Conservation (phyloP, 345 rosid genomes). For the Euclidium syriacum region DNA sequence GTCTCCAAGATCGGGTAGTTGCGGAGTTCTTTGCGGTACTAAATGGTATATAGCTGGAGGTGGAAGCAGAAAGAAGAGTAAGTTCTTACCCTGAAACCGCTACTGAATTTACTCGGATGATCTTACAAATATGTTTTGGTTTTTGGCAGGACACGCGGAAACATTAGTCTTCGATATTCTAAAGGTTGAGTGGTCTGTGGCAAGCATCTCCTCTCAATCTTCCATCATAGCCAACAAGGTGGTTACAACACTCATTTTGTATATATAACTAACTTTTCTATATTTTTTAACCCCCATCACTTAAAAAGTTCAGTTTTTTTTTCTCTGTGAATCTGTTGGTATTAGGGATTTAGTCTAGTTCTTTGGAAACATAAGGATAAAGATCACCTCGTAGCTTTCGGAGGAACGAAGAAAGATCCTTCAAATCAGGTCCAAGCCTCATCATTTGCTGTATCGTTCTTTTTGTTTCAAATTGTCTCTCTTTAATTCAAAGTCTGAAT, state of each 20-base stretch:
- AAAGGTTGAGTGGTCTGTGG: constrained; percentile 81
- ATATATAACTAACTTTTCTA: not conserved
- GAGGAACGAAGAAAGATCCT: constrained; percentile 81
- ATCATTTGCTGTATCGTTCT: not conserved
- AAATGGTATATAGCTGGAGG: constrained; percentile 98
- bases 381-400: constrained; percentile 91
- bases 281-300: not conserved
- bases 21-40: constrained; percentile 86
- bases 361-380: constrained; percentile 85
- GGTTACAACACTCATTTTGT: not conserved
- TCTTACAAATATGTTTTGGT: not conserved
- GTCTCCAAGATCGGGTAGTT: constrained; percentile 87
- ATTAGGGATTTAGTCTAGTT: constrained; percentile 87
- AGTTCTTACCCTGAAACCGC: constrained; percentile 24
- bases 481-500: not conserved
- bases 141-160: constrained; percentile 72
- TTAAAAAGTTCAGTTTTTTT: constrained; percentile 7
- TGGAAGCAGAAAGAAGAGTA: constrained; percentile 94
- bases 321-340: constrained; percentile 6
- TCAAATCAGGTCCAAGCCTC: constrained; percentile 75
- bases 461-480: not conserved
- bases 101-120: not conserved
- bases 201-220: constrained; percentile 61
- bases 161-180: constrained; percentile 76
- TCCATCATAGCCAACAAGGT: constrained; percentile 79